Conservation (phyloP, 2,329 filamentous ascomycete species). For the Pestalotiopsis sp. region DNA sequence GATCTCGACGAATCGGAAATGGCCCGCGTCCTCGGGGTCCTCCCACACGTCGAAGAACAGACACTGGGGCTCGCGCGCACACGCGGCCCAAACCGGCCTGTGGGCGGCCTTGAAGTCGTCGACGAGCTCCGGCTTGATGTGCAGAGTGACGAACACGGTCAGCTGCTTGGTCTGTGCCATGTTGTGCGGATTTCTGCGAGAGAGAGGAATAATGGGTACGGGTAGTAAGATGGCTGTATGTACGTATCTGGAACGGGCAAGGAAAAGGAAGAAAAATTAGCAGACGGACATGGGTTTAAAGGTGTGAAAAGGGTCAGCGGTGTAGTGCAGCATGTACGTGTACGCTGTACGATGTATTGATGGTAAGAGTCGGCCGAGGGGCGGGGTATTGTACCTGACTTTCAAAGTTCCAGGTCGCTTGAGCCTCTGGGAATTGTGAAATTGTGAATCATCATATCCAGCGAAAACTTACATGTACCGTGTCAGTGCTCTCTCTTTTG, state of each 20-base stretch:
- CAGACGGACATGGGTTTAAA: neutral
- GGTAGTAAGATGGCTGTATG: neutral
- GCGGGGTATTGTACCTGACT: neutral
- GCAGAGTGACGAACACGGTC: constrained; percentile 18
- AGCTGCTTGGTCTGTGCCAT: constrained; percentile 15
- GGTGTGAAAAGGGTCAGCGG: neutral
- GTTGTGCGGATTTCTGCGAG: neutral
- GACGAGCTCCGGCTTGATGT: constrained; percentile 12
- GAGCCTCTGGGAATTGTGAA: neutral
- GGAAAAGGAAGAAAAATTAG: neutral
- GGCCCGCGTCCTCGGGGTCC: constrained; percentile 13
- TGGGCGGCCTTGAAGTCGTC: constrained; percentile 19
- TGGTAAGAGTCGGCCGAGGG: too few relatives aligned
- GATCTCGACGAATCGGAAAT: constrained; percentile 20
- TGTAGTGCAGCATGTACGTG: too few relatives aligned
- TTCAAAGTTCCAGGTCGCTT: neutral
- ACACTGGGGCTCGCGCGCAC: constrained; percentile 18
- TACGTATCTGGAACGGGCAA: neutral
- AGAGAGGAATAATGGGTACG: neutral
- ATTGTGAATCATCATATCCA: neutral
- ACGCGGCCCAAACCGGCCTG: constrained; percentile 18
- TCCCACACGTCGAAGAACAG: constrained; percentile 20
- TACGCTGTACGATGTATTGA: too few relatives aligned
- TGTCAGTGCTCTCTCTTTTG: neutral
- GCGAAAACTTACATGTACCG: neutral